These are phyloP conservation scores for Rossbeevera mucosa DNA, from an alignment of 768 basidiomycete genomes.

Conservation along the genomic window DNA sequence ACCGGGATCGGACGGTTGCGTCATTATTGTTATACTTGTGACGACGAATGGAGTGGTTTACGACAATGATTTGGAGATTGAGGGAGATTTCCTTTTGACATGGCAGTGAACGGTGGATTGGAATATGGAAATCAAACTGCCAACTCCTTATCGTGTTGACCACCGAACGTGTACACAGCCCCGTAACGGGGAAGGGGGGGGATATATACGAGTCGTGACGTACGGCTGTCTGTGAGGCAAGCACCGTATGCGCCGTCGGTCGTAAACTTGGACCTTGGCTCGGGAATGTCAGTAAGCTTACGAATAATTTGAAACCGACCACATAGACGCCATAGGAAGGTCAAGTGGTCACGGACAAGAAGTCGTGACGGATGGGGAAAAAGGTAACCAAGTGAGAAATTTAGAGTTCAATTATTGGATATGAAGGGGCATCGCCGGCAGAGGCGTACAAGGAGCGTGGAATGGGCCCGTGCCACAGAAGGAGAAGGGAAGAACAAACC, in stretches of 20 bases:
- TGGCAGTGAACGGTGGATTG: background rate
- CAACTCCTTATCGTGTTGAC: slow-evolving; percentile 1
- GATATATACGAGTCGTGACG: background rate
- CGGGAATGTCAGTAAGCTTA: background rate
- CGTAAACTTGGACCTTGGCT: background rate
- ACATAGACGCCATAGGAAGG: background rate
- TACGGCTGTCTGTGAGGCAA: background rate
- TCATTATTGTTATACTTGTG: slow-evolving; percentile 14
- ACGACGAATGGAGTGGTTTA: slow-evolving; percentile 12
- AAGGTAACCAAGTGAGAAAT: background rate
- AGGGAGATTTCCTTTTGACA: slow-evolving; percentile 4
- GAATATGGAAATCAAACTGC: slow-evolving; percentile 15
- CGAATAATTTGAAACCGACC: slow-evolving; percentile 8
- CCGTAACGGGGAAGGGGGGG: background rate
- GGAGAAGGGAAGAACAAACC: background rate
- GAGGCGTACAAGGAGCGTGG: slow-evolving; percentile 6
- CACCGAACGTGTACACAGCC: background rate
- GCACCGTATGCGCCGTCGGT: background rate
- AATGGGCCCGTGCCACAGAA: slow-evolving; percentile 7
- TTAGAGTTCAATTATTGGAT: slow-evolving; percentile 27
- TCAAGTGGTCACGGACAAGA: background rate
- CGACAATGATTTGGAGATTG: slow-evolving; percentile 19
- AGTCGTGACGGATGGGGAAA: slow-evolving; percentile 4
- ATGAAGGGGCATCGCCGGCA: slow-evolving; percentile 18
- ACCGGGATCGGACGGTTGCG: slow-evolving; percentile 3